A percentile compares a stretch with the other conserved stretches of the same genome.
Conservation (phyloP, 768 basidiomycete genomes). For the Leccinum fibrillosum region DNA sequence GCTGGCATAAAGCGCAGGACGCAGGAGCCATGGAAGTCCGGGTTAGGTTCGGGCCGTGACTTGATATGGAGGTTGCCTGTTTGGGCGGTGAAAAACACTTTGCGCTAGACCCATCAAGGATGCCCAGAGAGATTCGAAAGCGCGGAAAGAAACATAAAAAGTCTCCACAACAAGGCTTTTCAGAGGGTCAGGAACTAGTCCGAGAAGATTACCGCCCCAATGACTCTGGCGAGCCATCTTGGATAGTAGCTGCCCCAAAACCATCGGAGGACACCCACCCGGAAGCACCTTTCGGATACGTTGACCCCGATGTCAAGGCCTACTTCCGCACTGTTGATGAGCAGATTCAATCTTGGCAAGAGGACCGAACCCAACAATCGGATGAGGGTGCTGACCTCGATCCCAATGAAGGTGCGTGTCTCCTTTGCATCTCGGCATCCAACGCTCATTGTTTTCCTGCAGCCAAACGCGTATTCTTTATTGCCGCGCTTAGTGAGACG, state of each 20-base stretch:
- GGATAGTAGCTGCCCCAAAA: slow-evolving; percentile 54
- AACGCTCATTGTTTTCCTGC: slow-evolving; percentile 3
- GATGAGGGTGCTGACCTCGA: slow-evolving; percentile 49
- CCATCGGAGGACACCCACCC: slow-evolving; percentile 42
- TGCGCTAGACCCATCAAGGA: slow-evolving; percentile 21
- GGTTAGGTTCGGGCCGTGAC: background rate
- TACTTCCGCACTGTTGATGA: slow-evolving; percentile 89
- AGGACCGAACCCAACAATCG: slow-evolving; percentile 38
- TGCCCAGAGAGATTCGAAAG: slow-evolving; percentile 76
- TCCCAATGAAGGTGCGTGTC: slow-evolving; percentile 64
- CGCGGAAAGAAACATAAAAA: slow-evolving; percentile 76
- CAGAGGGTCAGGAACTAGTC: background rate
- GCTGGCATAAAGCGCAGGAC: slow-evolving; percentile 72
- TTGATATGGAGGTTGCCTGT: background rate
- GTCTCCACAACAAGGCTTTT: slow-evolving; percentile 23
- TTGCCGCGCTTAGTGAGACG: slow-evolving; percentile 84
- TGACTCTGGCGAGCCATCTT: slow-evolving; percentile 53
- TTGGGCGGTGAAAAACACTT: slow-evolving; percentile 2
- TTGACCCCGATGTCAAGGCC: slow-evolving; percentile 87
- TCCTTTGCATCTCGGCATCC: background rate
- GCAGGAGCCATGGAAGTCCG: slow-evolving; percentile 68
- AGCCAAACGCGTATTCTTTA: slow-evolving; percentile 77
- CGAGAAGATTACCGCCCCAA: slow-evolving; percentile 2
- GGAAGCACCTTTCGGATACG: slow-evolving; percentile 86
- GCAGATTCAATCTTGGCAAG: slow-evolving; percentile 85